Percentiles rank a stretch among this genome's conserved stretches.
Conservation (phyloP, 768 basidiomycete species). For the Boletus sp. region DNA sequence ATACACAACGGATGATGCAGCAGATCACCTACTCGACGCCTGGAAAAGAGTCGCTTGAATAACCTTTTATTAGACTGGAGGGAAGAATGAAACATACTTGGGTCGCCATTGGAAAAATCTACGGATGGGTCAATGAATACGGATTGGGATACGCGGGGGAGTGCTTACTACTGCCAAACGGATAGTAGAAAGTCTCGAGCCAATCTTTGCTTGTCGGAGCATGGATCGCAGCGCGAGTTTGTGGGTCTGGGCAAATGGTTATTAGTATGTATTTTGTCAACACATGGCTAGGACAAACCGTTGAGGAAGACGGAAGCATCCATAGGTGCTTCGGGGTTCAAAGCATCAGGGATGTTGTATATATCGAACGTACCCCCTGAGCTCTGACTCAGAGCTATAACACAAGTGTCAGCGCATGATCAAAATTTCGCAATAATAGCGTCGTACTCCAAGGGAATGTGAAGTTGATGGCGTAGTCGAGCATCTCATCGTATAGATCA, state of each 20-base stretch:
- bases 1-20: background rate
- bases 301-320: conserved; percentile 63
- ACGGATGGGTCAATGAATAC: background rate
- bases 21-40: conserved; percentile 34
- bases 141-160: too few relatives aligned
- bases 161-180: conserved; percentile 34
- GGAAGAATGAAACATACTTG: conserved; percentile 28
- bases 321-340: conserved; percentile 47
- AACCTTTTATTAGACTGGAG: background rate
- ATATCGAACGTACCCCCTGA: conserved; percentile 40
- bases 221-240: conserved; percentile 60
- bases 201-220: conserved; percentile 61
- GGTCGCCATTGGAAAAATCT: conserved; percentile 28
- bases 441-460: conserved; percentile 59
- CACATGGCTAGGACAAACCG: conserved; percentile 36
- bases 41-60: conserved; percentile 8
- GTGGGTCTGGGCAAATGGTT: conserved; percentile 40
- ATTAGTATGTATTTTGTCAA: background rate
- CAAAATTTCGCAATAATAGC: background rate
- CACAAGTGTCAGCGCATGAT: conserved; percentile 5
- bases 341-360: conserved; percentile 57
- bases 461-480: conserved; percentile 73
- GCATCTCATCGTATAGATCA: conserved; percentile 57
- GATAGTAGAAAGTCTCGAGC: conserved; percentile 34
- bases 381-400: conserved; percentile 18